Base-by-base conservation (phyloP, 2,329 filamentous ascomycete species). In the Penicillium sp. region DNA sequence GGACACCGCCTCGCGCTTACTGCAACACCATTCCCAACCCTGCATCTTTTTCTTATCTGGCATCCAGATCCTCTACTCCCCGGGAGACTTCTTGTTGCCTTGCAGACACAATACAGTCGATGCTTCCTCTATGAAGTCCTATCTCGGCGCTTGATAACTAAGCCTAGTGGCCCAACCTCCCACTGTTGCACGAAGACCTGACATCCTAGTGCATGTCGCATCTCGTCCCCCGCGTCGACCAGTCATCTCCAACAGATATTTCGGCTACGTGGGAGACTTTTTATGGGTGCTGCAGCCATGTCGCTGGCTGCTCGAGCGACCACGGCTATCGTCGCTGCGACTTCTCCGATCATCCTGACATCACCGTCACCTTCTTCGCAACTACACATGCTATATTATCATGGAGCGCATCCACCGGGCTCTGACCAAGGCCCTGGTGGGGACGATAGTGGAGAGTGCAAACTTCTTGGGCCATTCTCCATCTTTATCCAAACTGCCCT, bases 401-500 rank as follows among this genome's bases (percentile, higher is more conserved):
- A 50, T 38, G 36, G 51, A 37, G 38, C 39, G 34, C 18, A 38
- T 43, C 21, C 45, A 9, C 33, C 53, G 11, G 47, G 43, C 9
- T 43, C 59, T 25, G 52, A 50, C 28, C 37, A 58, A 2, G 61
- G 64, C 16, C 42, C 47, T 3, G 67, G 68, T 37, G 67, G 64
- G 35, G 74, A 75, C 2, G 71, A 78, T 20, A 77, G 76, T 36
- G 87, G 85, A 53, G 87, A 95, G 69, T 98, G 93, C 65, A 78
- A 84, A 51, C 77, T 98, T 7, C 76, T 98, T 2, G 93, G 93
- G 1, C 80, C 90, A 3, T 98, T 97, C 63, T 91, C 93, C 9
- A 77, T 98, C 39, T 60, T 98, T 21, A 85, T 98, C 4, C 93
- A 98, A 71, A 84, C 80, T 29, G 87, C 88, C 1, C 79, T 98